Conservation (phyloP, 2,329 filamentous ascomycete species). For the Fusarium foetens region DNA sequence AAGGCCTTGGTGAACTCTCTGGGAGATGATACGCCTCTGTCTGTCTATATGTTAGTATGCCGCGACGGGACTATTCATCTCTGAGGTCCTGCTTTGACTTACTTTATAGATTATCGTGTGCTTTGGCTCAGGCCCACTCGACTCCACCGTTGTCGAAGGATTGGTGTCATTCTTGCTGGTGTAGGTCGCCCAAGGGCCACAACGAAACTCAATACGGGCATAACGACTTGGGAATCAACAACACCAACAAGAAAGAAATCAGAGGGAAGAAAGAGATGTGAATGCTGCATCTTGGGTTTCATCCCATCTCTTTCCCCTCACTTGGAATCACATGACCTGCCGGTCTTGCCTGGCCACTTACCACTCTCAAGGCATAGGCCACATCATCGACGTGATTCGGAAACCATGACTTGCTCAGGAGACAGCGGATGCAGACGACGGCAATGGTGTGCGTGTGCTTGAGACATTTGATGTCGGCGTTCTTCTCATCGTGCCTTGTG, state of each 20-base stretch:
- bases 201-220: constrained; percentile 7
- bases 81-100: constrained; percentile 7
- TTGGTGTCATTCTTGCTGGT: neutral
- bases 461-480: constrained; percentile 13
- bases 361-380: constrained; percentile 39
- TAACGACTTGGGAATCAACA: constrained; percentile 2
- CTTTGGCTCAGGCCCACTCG: constrained; percentile 9
- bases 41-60: constrained; percentile 8
- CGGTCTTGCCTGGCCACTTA: constrained; percentile 36
- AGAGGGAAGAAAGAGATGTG: constrained; percentile 21
- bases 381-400: constrained; percentile 41
- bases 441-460: constrained; percentile 5
- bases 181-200: constrained; percentile 15
- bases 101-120: constrained; percentile 3
- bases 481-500: constrained; percentile 12
- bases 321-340: constrained; percentile 46
- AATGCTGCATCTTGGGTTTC: constrained; percentile 38
- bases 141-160: constrained; percentile 23
- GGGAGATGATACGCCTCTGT: neutral
- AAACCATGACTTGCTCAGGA: constrained; percentile 30
- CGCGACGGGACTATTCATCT: neutral
- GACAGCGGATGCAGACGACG: constrained; percentile 8
- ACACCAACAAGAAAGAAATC: constrained; percentile 11
- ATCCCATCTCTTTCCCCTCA: constrained; percentile 48
- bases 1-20: neutral